phyloP scores from a whole-genome alignment of 768 basidiomycete genomes.

The Psilocybe sp. region DNA sequence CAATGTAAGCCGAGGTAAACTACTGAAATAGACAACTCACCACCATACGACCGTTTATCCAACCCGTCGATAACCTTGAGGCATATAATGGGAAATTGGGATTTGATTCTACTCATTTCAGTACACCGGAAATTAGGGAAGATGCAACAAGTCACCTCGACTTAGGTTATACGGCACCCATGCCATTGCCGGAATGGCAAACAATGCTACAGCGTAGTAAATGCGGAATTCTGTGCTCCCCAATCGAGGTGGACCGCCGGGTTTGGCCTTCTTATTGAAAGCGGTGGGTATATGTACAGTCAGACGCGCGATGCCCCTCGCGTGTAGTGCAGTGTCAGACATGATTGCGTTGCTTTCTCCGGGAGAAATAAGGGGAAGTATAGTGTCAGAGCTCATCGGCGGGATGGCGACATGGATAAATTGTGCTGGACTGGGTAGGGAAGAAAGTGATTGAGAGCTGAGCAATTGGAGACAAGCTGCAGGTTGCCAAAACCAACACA shows the following conservation, averaged over 20 bases:
- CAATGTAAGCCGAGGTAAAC: conserved; percentile 3
- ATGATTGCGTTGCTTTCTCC: no score
- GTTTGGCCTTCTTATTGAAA: conserved; percentile 10
- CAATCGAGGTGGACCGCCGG: conserved; percentile 60
- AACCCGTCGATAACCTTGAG: conserved; percentile 61
- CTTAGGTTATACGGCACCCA: conserved; percentile 77
- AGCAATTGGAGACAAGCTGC: no score
- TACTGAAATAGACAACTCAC: conserved; percentile 43
- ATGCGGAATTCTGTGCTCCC: conserved; percentile 73
- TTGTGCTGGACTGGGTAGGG: no score
- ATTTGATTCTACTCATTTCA: conserved; percentile 52
- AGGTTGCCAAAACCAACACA: no score
- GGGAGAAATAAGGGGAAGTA: no score
- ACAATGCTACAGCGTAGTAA: conserved; percentile 60
- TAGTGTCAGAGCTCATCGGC: no score
- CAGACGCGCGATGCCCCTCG: conserved; percentile 19
- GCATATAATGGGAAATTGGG: conserved; percentile 69
- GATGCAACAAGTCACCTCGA: conserved; percentile 53
- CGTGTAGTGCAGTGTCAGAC: conserved; percentile 5
- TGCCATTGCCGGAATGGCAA: conserved; percentile 71
- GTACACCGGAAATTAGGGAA: background rate
- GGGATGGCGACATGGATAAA: no score
- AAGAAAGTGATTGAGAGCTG: no score
- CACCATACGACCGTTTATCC: conserved; percentile 77
- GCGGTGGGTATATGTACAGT: conserved; percentile 25